Percentiles rank a stretch among this genome's conserved stretches.
These are phyloP conservation scores for Ephemerocybe angulata DNA, from an alignment of 768 basidiomycete genomes.

Conservation along the genomic window DNA sequence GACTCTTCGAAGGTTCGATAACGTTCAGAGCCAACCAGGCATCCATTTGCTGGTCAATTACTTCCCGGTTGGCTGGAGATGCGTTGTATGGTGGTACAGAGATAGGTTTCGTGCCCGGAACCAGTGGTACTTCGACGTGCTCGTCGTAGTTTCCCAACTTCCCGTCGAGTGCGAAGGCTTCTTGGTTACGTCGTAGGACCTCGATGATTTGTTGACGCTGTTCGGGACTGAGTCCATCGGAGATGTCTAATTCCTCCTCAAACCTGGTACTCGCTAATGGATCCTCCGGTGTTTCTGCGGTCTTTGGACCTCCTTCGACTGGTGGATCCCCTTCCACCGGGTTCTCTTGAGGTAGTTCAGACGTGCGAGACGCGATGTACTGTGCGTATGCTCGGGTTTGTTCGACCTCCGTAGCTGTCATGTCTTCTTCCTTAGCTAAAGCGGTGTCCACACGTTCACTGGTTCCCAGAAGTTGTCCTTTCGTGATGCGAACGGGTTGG, in stretches of 20 bases:
- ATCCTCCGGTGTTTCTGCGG: not conserved
- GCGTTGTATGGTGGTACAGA: no score
- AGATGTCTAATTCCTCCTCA: constrained; percentile 11
- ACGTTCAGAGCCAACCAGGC: constrained; percentile 32
- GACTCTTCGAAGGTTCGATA: constrained; percentile 36
- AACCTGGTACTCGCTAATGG: not conserved
- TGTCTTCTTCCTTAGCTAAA: not conserved
- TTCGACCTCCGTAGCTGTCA: not conserved
- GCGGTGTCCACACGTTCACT: no score
- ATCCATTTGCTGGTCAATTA: constrained; percentile 24
- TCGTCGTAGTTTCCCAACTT: constrained; percentile 25
- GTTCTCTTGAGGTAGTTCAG: no score
- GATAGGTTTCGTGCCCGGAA: constrained; percentile 22
- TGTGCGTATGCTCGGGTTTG: no score
- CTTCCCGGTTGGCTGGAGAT: no score
- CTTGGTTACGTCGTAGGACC: constrained; percentile 10
- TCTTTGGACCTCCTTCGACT: no score
- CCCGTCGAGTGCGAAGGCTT: constrained; percentile 29
- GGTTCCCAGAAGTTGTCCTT: not conserved
- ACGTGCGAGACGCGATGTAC: no score
- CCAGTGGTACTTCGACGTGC: constrained; percentile 22
- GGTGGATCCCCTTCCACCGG: no score
- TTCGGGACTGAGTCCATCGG: not conserved
- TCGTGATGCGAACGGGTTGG: not conserved
- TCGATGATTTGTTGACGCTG: constrained; percentile 5